Evolutionary conservation across 2,329 filamentous ascomycete genomes (phyloP), one percentile per base, ranked within the genome.

Genomic region (Paecilomyces sp.): DNA sequence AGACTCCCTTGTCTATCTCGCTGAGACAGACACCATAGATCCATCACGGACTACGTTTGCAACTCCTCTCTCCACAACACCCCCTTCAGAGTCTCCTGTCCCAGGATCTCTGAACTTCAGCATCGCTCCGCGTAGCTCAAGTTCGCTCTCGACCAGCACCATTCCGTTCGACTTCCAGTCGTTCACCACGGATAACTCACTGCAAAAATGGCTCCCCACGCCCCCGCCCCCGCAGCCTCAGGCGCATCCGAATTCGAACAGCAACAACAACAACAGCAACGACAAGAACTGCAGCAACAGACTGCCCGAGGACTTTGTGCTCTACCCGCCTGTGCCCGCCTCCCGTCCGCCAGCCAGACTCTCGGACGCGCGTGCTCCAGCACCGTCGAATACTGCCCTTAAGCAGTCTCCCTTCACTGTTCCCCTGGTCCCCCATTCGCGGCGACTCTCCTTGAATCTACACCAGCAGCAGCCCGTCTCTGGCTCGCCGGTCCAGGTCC

Each of bases 111-210:
- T 79, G 77, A 77, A 77, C 74, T 74, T 71, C 41, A 70, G 74
- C 73, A 70, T 66, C 72, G 72, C 74, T 65, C 69, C 71, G 71
- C 69, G 72, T 76, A 73, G 75, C 76, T 72, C 72, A 69, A 75
- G 72, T 77, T 75, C 75, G 33, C 58, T 58, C 67, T 62, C 66
- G 62, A 62, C 62, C 30, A 66, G 65, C 68, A 72, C 65, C 61
- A 72, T 74, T 71, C 65, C 74, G 71, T 72, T 74, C 75, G 74
- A 77, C 76, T 59, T 73, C 56, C 72, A 71, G 74, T 78, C 77
- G 74, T 78, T 77, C 77, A 78, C 68, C 72, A 79, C 77, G 77
- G 77, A 80, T 78, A 70, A 72, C 67, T 70, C 70, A 65, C 76
- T 76, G 75, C 72, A 76, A 77, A 25, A 69, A 80, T 80, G 77